Conservation (phyloP, 2,329 filamentous ascomycete genomes). For the Cercospora zeae-maydis region DNA sequence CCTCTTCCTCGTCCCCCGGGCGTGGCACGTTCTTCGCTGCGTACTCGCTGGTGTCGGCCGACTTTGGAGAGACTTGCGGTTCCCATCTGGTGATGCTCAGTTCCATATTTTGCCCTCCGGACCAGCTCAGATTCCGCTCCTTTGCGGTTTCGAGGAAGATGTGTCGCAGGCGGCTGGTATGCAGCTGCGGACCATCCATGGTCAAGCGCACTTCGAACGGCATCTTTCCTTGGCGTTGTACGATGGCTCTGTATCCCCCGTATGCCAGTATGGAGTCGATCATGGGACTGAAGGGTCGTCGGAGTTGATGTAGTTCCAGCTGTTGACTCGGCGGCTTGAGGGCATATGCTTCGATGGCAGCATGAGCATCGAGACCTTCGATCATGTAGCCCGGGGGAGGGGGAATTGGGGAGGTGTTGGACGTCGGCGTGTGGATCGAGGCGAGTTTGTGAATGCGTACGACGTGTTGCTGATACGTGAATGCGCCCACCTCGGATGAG, state of each 20-base stretch:
- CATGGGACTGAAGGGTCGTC: constrained; percentile 35
- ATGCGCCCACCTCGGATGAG: constrained; percentile 55
- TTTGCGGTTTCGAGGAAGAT: constrained; percentile 29
- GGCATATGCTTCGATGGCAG: constrained; percentile 47
- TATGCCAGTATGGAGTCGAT: constrained; percentile 38
- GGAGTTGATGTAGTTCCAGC: constrained; percentile 37
- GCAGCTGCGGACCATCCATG: constrained; percentile 35
- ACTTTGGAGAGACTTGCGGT: constrained; percentile 9
- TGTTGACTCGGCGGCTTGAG: constrained; percentile 46
- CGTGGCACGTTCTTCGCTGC: not conserved
- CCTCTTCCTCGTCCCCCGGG: not conserved
- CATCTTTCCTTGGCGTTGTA: constrained; percentile 29
- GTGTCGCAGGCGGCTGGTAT: constrained; percentile 21
- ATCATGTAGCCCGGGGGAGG: constrained; percentile 43
- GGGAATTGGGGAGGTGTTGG: constrained; percentile 43
- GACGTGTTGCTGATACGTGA: constrained; percentile 58
- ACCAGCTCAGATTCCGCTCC: constrained; percentile 31
- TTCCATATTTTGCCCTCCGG: constrained; percentile 26
- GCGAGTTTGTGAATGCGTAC: constrained; percentile 50
- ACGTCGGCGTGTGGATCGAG: constrained; percentile 42
- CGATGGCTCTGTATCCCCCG: constrained; percentile 33
- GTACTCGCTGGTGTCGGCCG: constrained; percentile 4
- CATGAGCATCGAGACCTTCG: constrained; percentile 47
- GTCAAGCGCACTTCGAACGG: constrained; percentile 36
- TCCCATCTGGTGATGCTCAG: constrained; percentile 31